phyloP scores from a whole-genome alignment of 441 rosid species.

The Dalechampia spathulata region DNA sequence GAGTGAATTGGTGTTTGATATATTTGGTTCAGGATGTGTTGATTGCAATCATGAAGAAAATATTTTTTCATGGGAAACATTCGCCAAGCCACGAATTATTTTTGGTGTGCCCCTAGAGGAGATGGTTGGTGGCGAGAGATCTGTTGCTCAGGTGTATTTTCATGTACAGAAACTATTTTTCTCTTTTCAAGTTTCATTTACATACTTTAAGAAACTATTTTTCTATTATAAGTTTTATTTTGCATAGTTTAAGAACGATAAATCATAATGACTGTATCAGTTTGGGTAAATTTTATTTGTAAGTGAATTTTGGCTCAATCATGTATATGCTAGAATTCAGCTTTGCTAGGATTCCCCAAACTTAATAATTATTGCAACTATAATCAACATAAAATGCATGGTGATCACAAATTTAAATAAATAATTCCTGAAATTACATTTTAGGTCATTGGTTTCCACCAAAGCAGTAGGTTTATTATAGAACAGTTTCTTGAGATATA shows the following conservation, averaged over 20 bases:
- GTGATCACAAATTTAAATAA: not conserved
- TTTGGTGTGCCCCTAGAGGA: slow-evolving; percentile 76
- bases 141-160: slow-evolving; percentile 41
- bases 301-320: not conserved
- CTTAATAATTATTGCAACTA: not conserved
- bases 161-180: not conserved
- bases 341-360: not conserved
- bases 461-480: no score
- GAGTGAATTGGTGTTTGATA: slow-evolving; percentile 3
- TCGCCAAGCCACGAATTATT: slow-evolving; percentile 59
- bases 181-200: no score
- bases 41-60: slow-evolving; percentile 78
- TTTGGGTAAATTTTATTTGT: not conserved
- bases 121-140: slow-evolving; percentile 46
- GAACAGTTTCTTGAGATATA: not conserved
- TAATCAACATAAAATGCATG: not conserved
- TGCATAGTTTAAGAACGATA: not conserved
- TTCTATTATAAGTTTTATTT: not conserved
- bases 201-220: no score
- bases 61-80: slow-evolving; percentile 67
- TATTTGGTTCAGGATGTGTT: slow-evolving; percentile 46
- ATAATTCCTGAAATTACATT: no score
- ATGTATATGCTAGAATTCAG: not conserved
- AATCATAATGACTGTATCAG: not conserved
- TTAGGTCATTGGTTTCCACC: no score